phyloP scores from a whole-genome alignment of 352 stramenopile genomes.

The Phytophthora tubulina region DNA sequence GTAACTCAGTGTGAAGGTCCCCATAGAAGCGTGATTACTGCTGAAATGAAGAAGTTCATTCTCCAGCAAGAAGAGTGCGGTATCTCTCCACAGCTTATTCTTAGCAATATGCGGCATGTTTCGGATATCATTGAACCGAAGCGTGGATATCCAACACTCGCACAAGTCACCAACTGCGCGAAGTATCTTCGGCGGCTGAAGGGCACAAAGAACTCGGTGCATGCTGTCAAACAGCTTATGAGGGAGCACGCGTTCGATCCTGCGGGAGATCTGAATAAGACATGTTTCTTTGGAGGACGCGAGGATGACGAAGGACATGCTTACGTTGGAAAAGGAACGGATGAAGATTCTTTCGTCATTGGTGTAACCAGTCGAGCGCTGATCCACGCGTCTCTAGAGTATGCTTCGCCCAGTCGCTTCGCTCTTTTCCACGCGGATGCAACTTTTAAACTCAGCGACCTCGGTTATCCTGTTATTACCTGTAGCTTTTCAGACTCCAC shows the following conservation, averaged over 20 bases:
- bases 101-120: background rate
- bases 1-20: background rate
- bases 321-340: slow-evolving; percentile 11
- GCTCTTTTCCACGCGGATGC: slow-evolving; percentile 22
- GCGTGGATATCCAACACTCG: background rate
- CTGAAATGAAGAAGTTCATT: slow-evolving; percentile 23
- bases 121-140: background rate
- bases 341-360: slow-evolving; percentile 12
- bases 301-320: slow-evolving; percentile 3
- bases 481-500: slow-evolving; percentile 16
- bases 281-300: slow-evolving; percentile 4
- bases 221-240: background rate
- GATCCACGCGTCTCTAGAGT: background rate
- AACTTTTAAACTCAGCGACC: slow-evolving; percentile 21
- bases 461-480: slow-evolving; percentile 14
- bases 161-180: slow-evolving; percentile 4
- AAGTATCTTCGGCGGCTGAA: slow-evolving; percentile 7
- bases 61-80: slow-evolving; percentile 14
- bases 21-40: background rate
- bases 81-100: slow-evolving; percentile 9
- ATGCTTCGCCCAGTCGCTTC: background rate
- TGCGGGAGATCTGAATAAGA: background rate
- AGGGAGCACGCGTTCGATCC: slow-evolving; percentile 7
- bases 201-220: slow-evolving; percentile 4
- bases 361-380: slow-evolving; percentile 1